Percentiles rank a stretch among this genome's conserved stretches.
These are phyloP conservation scores for Mycogone perniciosa DNA, from an alignment of 2,329 filamentous ascomycete genomes.

Conservation along the genomic window DNA sequence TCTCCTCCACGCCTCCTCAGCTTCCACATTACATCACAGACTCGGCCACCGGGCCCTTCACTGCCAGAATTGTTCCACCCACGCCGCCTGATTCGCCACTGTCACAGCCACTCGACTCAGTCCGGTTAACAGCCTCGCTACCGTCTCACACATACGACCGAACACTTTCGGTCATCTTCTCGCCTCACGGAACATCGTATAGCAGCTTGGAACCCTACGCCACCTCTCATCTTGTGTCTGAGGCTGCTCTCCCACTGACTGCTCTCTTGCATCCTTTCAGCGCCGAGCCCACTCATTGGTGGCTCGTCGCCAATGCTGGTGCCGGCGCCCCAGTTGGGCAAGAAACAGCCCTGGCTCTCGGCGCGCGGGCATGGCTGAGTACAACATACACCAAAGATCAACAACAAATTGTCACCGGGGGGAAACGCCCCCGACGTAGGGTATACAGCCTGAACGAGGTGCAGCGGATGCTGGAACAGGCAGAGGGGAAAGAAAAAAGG, in stretches of 20 bases:
- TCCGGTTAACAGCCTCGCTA: conserved; percentile 28
- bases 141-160: conserved; percentile 29
- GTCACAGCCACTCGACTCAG: conserved; percentile 25
- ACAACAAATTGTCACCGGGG: conserved; percentile 46
- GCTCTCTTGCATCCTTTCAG: conserved; percentile 61
- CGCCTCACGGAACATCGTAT: conserved; percentile 56
- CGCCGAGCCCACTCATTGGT: conserved; percentile 52
- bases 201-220: conserved; percentile 48
- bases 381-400: conserved; percentile 47
- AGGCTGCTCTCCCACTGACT: conserved; percentile 55
- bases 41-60: conserved; percentile 1
- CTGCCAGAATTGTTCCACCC: conserved; percentile 10
- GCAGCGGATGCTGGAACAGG: conserved; percentile 25
- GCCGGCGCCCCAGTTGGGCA: conserved; percentile 51
- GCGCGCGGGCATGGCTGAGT: conserved; percentile 51
- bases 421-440: neutral
- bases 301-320: conserved; percentile 54
- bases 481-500: conserved; percentile 6
- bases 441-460: conserved; percentile 32
- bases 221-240: conserved; percentile 47
- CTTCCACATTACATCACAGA: conserved; percentile 9
- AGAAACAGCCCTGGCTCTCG: conserved; percentile 47
- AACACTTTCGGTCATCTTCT: conserved; percentile 57
- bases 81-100: conserved; percentile 32
- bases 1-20: conserved; percentile 5